phyloP scores from a whole-genome alignment of 768 basidiomycete species.

The Trametes meyenii region DNA sequence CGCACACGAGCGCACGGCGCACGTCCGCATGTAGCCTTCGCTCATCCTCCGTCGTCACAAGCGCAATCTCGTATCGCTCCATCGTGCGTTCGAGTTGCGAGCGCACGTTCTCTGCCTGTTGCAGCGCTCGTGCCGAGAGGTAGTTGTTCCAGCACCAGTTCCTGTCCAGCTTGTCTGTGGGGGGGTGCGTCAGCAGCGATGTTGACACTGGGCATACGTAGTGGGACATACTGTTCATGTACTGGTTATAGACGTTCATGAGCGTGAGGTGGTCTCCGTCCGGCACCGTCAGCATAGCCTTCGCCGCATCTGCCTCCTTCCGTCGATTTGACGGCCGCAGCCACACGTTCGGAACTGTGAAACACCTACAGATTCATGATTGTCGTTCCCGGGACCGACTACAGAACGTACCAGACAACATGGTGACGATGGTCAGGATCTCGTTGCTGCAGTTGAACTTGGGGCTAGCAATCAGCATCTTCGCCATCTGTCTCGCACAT shows the following conservation, averaged over 20 bases:
- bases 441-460: slow-evolving; percentile 97
- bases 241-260: slow-evolving; percentile 94
- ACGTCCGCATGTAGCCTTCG: slow-evolving; percentile 63
- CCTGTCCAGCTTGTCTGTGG: slow-evolving; percentile 73
- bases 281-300: slow-evolving; percentile 84
- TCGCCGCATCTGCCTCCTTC: slow-evolving; percentile 92
- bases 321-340: slow-evolving; percentile 85
- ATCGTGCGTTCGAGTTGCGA: slow-evolving; percentile 86
- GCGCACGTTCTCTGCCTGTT: slow-evolving; percentile 93
- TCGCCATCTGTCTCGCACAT: slow-evolving; percentile 70
- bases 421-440: slow-evolving; percentile 91
- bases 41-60: slow-evolving; percentile 66
- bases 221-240: slow-evolving; percentile 66
- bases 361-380: background rate
- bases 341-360: slow-evolving; percentile 89
- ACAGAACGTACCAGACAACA: slow-evolving; percentile 80
- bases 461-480: slow-evolving; percentile 91
- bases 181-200: background rate
- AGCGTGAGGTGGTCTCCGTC: slow-evolving; percentile 97
- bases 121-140: slow-evolving; percentile 77
- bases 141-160: slow-evolving; percentile 94
- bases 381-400: background rate
- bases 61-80: slow-evolving; percentile 85
- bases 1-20: slow-evolving; percentile 82
- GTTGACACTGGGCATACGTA: background rate